These are phyloP conservation scores for Thelonectria olida DNA, from an alignment of 2,329 filamentous ascomycete genomes.

Conservation along the genomic window DNA sequence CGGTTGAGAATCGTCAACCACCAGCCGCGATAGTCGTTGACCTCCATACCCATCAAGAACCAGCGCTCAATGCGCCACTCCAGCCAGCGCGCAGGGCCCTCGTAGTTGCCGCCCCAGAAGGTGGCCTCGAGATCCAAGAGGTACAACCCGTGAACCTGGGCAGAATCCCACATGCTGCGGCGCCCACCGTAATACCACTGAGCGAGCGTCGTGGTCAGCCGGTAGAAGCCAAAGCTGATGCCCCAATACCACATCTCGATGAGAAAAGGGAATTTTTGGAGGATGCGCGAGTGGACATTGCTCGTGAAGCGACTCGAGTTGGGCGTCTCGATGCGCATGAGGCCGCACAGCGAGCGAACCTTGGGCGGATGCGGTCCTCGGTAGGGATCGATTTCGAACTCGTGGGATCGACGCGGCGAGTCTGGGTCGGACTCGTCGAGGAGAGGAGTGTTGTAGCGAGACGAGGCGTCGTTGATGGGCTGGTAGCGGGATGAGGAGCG, in stretches of 20 bases:
- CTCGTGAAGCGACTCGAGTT: conserved; percentile 69
- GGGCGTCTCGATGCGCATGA: conserved; percentile 60
- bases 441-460: conserved; percentile 10
- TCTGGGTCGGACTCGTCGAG: conserved; percentile 29
- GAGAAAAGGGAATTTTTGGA: conserved; percentile 59
- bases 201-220: conserved; percentile 63
- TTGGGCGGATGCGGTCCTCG: conserved; percentile 26
- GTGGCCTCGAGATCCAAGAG: conserved; percentile 62
- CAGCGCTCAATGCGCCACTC: conserved; percentile 44
- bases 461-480: conserved; percentile 3
- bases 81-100: conserved; percentile 54
- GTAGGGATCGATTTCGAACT: conserved; percentile 21
- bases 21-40: conserved; percentile 43
- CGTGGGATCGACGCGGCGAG: conserved; percentile 36
- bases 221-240: conserved; percentile 70
- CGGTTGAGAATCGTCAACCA: conserved; percentile 73
- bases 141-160: conserved; percentile 60
- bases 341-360: conserved; percentile 22
- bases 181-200: conserved; percentile 61
- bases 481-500: conserved; percentile 27
- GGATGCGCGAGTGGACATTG: conserved; percentile 61
- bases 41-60: conserved; percentile 64
- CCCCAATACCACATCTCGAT: conserved; percentile 78
- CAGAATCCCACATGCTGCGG: conserved; percentile 57
- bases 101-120: conserved; percentile 50